Base-by-base conservation (phyloP, 805 yeast genomes). In the Saturnispora zaruensis region DNA sequence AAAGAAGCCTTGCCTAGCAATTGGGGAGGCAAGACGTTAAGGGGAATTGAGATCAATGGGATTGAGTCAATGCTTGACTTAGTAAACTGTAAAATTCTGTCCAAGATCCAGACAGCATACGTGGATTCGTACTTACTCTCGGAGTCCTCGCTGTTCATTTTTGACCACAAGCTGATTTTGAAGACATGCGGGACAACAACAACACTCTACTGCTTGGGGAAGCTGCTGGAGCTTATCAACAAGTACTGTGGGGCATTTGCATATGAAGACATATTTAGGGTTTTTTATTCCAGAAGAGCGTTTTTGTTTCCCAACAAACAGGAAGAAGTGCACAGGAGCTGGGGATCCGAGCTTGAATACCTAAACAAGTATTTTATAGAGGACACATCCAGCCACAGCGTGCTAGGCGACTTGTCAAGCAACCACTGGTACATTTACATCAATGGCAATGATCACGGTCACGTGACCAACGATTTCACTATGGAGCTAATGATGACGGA, bases 121-220 rank as follows among this genome's bases (percentile, higher is more conserved):
- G 66, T 89, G 69, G 95, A 89, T 63, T 89, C 96, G 4, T 91
- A 87, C 60, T 74, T 91, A 52, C 75, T 91, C 53, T 82, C 91
- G 51, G 99, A 91, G 68, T 84, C 95, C 44, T 86, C 96, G 16
- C 69, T 93, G 61, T 90, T 91, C 67, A 95, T 93, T 25, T 91
- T 82, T 63, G 81, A 86, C 18, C 90, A 89, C 67, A 88, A 86
- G 65, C 59, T 93, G 54, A 81, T 91, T 45, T 74, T 91, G 62
- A 91, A 91, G 66, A 91, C 99, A 5, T 91, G 99, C 65, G 99
- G 99, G 6, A 90, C 97, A 4, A 91, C 98, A 1, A 88, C 96
- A 1, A 84, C 96, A 1, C 73, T 91, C 51, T 77, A 80, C 23
- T 91, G 96, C 56, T 66, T 91, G 25, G 79, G 78, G 25, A 74